Evolutionary conservation across 2,329 filamentous ascomycete genomes (phyloP).

Genomic region (Aureobasidium melanogenum): DNA sequence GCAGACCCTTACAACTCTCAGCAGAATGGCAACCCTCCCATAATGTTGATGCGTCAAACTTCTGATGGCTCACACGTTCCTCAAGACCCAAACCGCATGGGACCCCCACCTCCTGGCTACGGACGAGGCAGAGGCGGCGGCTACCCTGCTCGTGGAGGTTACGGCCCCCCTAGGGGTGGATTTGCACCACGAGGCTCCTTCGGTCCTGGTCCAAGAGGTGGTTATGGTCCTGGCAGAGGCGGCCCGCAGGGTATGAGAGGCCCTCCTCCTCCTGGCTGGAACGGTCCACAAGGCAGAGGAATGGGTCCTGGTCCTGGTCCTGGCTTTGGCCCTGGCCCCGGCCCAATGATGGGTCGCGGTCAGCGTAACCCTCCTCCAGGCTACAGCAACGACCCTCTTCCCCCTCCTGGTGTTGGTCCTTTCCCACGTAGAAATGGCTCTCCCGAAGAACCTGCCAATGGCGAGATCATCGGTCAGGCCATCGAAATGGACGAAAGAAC

Average conservation of each 20-base stretch:
- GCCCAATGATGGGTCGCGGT: slow-evolving; percentile 34
- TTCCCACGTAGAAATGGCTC: slow-evolving; percentile 13
- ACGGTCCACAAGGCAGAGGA: slow-evolving; percentile 27
- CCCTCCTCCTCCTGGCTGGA: slow-evolving; percentile 24
- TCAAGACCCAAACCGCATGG: slow-evolving; percentile 25
- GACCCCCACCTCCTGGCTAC: slow-evolving; percentile 19
- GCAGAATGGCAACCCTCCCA: slow-evolving; percentile 51
- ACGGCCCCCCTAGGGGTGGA: slow-evolving; percentile 25
- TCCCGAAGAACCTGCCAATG: slow-evolving; percentile 4
- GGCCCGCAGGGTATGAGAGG: slow-evolving; percentile 25
- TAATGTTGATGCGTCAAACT: slow-evolving; percentile 37
- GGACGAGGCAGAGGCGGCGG: slow-evolving; percentile 21
- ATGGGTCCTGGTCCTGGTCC: slow-evolving; percentile 21
- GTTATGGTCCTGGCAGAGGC: slow-evolving; percentile 32
- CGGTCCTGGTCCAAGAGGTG: slow-evolving; percentile 32
- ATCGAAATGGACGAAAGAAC: slow-evolving; percentile 73
- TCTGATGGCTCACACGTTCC: slow-evolving; percentile 39
- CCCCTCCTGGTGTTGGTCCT: slow-evolving; percentile 13
- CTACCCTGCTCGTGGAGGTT: slow-evolving; percentile 16
- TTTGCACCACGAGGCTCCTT: slow-evolving; percentile 48
- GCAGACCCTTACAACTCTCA: background rate
- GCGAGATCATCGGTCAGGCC: slow-evolving; percentile 48
- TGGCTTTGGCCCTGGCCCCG: no score
- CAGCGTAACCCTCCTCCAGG: slow-evolving; percentile 32
- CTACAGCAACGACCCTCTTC: slow-evolving; percentile 24